Base-by-base conservation (phyloP, 2,329 filamentous ascomycete genomes). In the Coccinonectria pachysandricola region DNA sequence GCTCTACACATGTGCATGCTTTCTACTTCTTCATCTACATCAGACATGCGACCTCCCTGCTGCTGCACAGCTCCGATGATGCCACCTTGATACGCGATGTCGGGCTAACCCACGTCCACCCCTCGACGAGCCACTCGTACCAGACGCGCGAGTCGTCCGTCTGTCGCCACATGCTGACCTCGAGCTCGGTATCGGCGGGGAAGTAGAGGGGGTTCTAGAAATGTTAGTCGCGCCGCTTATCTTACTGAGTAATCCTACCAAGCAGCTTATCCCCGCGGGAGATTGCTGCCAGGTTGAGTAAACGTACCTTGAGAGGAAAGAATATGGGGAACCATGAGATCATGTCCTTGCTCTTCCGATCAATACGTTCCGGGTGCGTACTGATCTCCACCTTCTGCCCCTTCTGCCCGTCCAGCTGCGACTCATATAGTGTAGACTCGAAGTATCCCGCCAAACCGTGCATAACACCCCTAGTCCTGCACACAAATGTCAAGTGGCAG, bases 271-370 rank as follows among this genome's bases (percentile, higher is more conserved):
- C 10, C 3, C 7, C 15, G 14, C 13, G 9, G 4, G 10, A 6
- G 3, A 10, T n/a, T 4, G 10, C 7, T 2, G 2, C 2, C 1
- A 16, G 10, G 18, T 2, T 11, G 52, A 9, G 14, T 10, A 8
- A 6, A 12, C 71, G 48, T 63, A 87, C 86, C 75, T 91, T 93
- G 9, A 98, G 60, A 0, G 92, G 91, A 50, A 98, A 98, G 60
- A 88, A 95, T 15, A 98, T 96, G 2, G 91, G 91, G 53, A 98
- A 98, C 91, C 91, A 98, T 29, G 84, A 93, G 38, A 95, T 93
- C 92, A 98, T 98, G 45, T 92, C 87, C 49, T 80, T 81, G 64
- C 86, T 94, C 71, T 96, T 96, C 31, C 64, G 62, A 30, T 91
- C 84, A 58, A 98, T 96, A 15, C 79, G 83, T 38, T 93, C 81